Base-by-base conservation (phyloP, 108 stramenopile species). In the Schizochytrium sp. region DNA sequence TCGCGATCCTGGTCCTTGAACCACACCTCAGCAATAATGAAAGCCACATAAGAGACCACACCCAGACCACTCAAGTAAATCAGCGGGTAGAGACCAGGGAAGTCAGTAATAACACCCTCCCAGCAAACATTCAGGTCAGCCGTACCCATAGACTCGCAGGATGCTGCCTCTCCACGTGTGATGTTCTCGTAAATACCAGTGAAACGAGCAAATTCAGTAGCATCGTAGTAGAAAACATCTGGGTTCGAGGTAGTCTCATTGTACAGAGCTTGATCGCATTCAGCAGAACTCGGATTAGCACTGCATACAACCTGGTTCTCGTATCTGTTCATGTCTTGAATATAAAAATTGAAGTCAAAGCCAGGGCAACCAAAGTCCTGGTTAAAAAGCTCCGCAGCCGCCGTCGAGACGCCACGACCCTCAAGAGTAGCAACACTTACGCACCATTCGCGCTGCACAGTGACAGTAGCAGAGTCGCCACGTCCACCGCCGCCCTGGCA, bases 361-460 rank as follows among this genome's bases (percentile, higher is more conserved):
- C 76, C 76, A n/a, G 47, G 50, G 76, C 76, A 83, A n/a, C 76
- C 76, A 83, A 83, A 55, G 76, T 55, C 50, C 15, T 47, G n/a
- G 28, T 83, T 83, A 53, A 0, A 69, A 38, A 44, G 40, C 8
- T 12, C 64, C 42, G 64, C 64, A 8, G 44, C 64, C 42, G 64
- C 19, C 12, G 64, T 44, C 19, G 15, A 12, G 1, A 69, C 64
- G 64, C 64, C 64, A 44, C 64, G 64, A 15, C 42, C 64, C 64
- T 69, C 12, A 7, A 69, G 64, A 44, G 1, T 44, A 7, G 7
- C 64, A 8, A 44, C 7, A 44, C 64, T 69, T 44, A 69, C 64
- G 64, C 64, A 69, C 64, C 64, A 69, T 44, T 69, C 64, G 64
- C 64, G 64, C 64, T 69, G 42, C 3, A 69, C 64, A 38, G 40